Conservation (phyloP, 140 eudicot species). For the Cichorium intybus region DNA sequence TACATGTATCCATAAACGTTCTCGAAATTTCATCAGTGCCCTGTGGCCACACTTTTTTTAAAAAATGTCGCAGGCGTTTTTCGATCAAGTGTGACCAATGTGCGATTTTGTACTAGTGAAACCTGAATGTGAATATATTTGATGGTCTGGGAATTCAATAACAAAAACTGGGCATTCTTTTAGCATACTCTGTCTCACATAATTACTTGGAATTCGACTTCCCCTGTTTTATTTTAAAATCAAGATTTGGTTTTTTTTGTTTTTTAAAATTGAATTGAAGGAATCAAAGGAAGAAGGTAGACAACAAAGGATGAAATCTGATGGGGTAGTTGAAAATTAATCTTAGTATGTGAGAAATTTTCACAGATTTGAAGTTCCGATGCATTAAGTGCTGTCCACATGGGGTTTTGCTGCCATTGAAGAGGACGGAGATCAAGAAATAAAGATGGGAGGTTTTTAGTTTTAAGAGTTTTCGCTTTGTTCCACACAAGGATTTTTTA, state of each 20-base stretch:
- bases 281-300: conserved; percentile 17
- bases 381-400: conserved; percentile 46
- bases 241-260: conserved; percentile 22
- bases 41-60: too few species aligned
- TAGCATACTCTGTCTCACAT: too few species aligned
- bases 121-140: too few species aligned
- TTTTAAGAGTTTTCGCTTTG: conserved; percentile 1
- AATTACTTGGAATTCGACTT: too few species aligned
- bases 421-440: conserved; percentile 32
- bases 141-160: too few species aligned
- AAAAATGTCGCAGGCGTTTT: too few species aligned
- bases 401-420: conserved; percentile 49
- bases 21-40: too few species aligned
- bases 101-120: too few species aligned
- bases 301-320: conserved; percentile 15
- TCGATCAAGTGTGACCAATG: too few species aligned
- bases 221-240: conserved; percentile 28
- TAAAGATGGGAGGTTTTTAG: conserved; percentile 29
- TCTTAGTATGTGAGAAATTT: conserved; percentile 16
- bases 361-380: conserved; percentile 21
- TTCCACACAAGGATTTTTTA: conserved; percentile 12
- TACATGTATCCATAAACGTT: too few species aligned
- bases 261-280: conserved; percentile 8
- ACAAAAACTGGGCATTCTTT: too few species aligned
- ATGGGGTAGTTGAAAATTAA: conserved; percentile 38